Evolutionary conservation across 805 yeast species (phyloP), one percentile per base, ranked within the genome.

Genomic region (Isabelozyma gotoi): DNA sequence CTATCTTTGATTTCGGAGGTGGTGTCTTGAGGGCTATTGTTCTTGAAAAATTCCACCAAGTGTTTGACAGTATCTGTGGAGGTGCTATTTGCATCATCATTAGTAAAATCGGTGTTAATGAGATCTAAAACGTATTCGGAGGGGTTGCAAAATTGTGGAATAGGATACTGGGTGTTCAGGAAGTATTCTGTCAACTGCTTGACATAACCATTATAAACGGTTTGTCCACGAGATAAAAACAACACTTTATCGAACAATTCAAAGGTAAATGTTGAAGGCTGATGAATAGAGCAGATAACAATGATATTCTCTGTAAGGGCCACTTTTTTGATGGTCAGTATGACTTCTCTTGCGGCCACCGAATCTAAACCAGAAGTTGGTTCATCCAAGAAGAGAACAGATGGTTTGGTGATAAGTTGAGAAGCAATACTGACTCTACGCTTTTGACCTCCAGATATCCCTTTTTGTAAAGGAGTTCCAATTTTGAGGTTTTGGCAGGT

Each of bases 331-430:
- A 65, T 52, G 49, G 79, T 74, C 53, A 76, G 73, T 44, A 78
- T 68, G 52, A 80, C 76, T 11, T 84, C 73, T 81, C 82, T 74
- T 10, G 84, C 79, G 19, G 84, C 76, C 46, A 61, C 67, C n/a
- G 84, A 75, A 52, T 80, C 84, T 48, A 78, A 61, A 33, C 84
- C 84, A 27, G 83, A 78, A 14, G 84, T 80, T 27, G 83, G 82
- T 55, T 80, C 84, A 63, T 80, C 84, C 45, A 80, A 62, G 55
- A 81, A 79, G 29, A 80, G 60, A 38, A 80, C 48, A 6, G 47
- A 37, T 4, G 62, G 62, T 24, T 38, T 48, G 10, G 52, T 47
- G 8, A 57, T 41, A 35, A 55, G 33, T 34, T 57, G 57, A 29
- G 49, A 46, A 10, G 59, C 60, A 42, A 56, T 47, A 19, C 53